Evolutionary conservation across 768 basidiomycete species (phyloP).

Genomic region (Phanerodontia chrysosporium): DNA sequence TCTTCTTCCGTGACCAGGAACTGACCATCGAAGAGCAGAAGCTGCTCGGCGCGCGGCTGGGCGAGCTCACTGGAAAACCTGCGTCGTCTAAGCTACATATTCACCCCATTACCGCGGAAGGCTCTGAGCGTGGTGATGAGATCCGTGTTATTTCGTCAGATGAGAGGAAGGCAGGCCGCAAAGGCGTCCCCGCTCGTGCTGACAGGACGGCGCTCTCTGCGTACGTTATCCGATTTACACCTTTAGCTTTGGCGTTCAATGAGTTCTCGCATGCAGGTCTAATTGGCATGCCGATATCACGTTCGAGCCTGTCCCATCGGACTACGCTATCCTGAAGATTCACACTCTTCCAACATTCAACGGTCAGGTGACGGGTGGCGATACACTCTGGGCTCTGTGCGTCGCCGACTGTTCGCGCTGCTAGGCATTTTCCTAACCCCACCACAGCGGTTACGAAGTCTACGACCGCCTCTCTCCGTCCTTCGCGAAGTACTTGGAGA

Average conservation of each 20-base stretch:
- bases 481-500: slow-evolving; percentile 13
- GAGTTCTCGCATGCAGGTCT: not conserved
- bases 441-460: slow-evolving; percentile 9
- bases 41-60: slow-evolving; percentile 24
- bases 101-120: slow-evolving; percentile 12
- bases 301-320: slow-evolving; percentile 13
- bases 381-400: slow-evolving; percentile 12
- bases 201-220: slow-evolving; percentile 9
- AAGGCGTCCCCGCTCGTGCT: not conserved
- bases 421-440: not conserved
- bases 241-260: not conserved
- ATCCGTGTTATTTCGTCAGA: slow-evolving; percentile 11
- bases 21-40: slow-evolving; percentile 28
- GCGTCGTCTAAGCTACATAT: slow-evolving; percentile 13
- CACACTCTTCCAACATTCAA: slow-evolving; percentile 12
- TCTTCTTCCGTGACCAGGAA: slow-evolving; percentile 32
- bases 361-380: slow-evolving; percentile 10
- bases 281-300: slow-evolving; percentile 15
- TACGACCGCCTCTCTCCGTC: slow-evolving; percentile 13
- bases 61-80: slow-evolving; percentile 18
- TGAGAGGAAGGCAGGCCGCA: slow-evolving; percentile 2
- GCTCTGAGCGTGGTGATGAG: slow-evolving; percentile 12
- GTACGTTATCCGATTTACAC: not conserved
- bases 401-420: not conserved
- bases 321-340: slow-evolving; percentile 14